phyloP scores from a whole-genome alignment of 768 basidiomycete genomes.

The Collybia sordida region DNA sequence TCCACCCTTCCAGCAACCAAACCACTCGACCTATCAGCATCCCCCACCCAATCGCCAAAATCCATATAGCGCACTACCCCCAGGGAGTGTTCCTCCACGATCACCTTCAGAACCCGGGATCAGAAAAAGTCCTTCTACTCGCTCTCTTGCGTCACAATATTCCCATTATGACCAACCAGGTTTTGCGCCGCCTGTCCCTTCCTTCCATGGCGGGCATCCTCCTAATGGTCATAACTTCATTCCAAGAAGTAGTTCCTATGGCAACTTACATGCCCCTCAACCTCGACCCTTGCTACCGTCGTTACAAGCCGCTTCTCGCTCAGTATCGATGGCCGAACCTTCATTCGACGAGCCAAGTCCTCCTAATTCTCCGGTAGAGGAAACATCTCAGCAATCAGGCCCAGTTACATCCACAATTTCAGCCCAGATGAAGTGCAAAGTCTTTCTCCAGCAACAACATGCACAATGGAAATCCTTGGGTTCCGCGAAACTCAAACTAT shows the following conservation, averaged over 20 bases:
- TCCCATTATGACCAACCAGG: constrained; percentile 40
- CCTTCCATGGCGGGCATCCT: constrained; percentile 36
- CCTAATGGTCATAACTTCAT: constrained; percentile 24
- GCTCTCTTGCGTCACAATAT: constrained; percentile 54
- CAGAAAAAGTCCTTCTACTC: constrained; percentile 58
- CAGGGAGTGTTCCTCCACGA: constrained; percentile 20
- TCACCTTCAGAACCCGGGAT: constrained; percentile 50
- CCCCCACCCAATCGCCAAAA: constrained; percentile 14
- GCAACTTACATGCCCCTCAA: constrained; percentile 39
- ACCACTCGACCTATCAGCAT: constrained; percentile 10
- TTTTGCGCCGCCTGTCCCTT: constrained; percentile 41
- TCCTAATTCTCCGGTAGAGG: constrained; percentile 75
- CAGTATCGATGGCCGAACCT: constrained; percentile 48
- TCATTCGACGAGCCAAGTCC: constrained; percentile 76
- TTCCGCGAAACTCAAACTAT: constrained; percentile 82
- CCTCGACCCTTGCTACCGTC: constrained; percentile 64
- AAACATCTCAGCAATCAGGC: constrained; percentile 50
- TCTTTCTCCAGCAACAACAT: constrained; percentile 93
- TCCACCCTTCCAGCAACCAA: constrained; percentile 15
- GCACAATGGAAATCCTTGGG: constrained; percentile 98
- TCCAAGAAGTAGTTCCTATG: constrained; percentile 38
- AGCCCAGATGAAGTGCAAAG: constrained; percentile 96
- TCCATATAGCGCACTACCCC: constrained; percentile 10
- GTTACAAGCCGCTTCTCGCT: constrained; percentile 50
- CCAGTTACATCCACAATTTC: constrained; percentile 78